These are phyloP conservation scores for Mortierella polycephala DNA, from an alignment of 371 early-diverging fungal species.

Conservation along the genomic window DNA sequence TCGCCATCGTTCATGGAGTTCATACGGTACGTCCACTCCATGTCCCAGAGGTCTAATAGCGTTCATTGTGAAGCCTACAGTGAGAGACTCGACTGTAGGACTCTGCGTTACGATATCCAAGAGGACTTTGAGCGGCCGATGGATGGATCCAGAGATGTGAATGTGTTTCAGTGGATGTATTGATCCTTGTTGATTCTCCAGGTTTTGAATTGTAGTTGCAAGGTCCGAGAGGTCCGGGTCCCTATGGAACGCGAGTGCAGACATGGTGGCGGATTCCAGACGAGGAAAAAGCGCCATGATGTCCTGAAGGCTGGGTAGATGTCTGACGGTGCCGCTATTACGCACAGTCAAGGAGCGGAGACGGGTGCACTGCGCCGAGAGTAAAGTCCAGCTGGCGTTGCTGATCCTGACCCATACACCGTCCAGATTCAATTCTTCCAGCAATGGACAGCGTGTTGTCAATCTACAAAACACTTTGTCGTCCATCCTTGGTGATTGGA, in stretches of 20 bases:
- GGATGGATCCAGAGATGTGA: conserved; percentile 15
- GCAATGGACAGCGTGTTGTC: conserved; percentile 6
- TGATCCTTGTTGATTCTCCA: conserved; percentile 1
- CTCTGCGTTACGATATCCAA: conserved; percentile 20
- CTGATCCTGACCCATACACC: conserved; percentile 21
- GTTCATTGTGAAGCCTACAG: conserved; percentile 19
- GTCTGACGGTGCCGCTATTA: conserved; percentile 7
- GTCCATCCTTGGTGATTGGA: conserved; percentile 20
- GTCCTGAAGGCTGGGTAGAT: conserved; percentile 6
- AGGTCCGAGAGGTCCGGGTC: conserved; percentile 30
- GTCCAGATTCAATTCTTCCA: conserved; percentile 28
- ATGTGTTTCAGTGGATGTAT: conserved; percentile 20
- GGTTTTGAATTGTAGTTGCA: not conserved
- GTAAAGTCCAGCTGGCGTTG: conserved; percentile 8
- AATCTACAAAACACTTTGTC: conserved; percentile 11
- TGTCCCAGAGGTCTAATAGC: conserved; percentile 1
- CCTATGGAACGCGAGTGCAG: conserved; percentile 3
- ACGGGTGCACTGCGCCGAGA: conserved; percentile 13
- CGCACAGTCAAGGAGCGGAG: conserved; percentile 15
- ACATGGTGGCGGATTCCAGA: conserved; percentile 9
- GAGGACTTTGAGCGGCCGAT: conserved; percentile 14
- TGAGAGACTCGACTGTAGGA: conserved; percentile 12
- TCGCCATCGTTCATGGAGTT: conserved; percentile 8
- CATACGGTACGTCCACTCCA: not conserved
- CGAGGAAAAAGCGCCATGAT: conserved; percentile 18